A percentile compares a stretch with the other conserved stretches of the same genome.
Conservation (phyloP, 495 filamentous ascomycete genomes). For the Haplographium delicatum region DNA sequence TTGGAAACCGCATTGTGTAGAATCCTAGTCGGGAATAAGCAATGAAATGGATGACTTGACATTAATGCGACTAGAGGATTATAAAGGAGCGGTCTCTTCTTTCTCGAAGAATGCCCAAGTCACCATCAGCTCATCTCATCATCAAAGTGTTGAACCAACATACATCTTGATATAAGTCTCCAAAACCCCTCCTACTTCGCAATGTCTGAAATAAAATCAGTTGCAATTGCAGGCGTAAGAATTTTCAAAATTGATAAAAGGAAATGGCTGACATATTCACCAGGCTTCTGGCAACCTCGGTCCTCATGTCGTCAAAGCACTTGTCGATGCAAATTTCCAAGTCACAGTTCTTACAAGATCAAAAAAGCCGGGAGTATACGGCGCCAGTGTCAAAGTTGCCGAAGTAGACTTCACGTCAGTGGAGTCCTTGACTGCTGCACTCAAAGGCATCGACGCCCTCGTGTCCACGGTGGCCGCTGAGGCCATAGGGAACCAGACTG, state of each 20-base stretch:
- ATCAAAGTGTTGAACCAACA: conserved; percentile 5
- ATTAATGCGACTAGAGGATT: conserved; percentile 2
- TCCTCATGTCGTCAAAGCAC: conserved; percentile 14
- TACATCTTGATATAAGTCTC: background rate
- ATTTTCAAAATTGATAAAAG: conserved; percentile 5
- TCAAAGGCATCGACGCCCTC: conserved; percentile 51
- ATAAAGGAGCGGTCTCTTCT: conserved; percentile 8
- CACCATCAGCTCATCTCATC: conserved; percentile 11
- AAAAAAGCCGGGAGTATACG: conserved; percentile 1
- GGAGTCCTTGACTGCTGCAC: conserved; percentile 42
- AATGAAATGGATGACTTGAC: conserved; percentile 8
- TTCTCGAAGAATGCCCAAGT: conserved; percentile 10
- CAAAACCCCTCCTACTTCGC: conserved; percentile 7
- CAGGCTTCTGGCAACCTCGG: conserved; percentile 21
- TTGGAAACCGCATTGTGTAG: conserved; percentile 6
- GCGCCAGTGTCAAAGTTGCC: conserved; percentile 29
- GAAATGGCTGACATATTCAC: conserved; percentile 7
- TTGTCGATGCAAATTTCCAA: conserved; percentile 13
- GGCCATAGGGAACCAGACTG: conserved; percentile 35
- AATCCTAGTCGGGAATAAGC: conserved; percentile 2
- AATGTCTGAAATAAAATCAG: conserved; percentile 15
- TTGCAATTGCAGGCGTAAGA: conserved; percentile 15
- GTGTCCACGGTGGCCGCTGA: conserved; percentile 44
- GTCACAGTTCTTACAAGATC: conserved; percentile 18
- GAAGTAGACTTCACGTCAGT: conserved; percentile 51